Conservation (phyloP, 1,284 basidiomycete genomes). For the Trichosporon ovoides region DNA sequence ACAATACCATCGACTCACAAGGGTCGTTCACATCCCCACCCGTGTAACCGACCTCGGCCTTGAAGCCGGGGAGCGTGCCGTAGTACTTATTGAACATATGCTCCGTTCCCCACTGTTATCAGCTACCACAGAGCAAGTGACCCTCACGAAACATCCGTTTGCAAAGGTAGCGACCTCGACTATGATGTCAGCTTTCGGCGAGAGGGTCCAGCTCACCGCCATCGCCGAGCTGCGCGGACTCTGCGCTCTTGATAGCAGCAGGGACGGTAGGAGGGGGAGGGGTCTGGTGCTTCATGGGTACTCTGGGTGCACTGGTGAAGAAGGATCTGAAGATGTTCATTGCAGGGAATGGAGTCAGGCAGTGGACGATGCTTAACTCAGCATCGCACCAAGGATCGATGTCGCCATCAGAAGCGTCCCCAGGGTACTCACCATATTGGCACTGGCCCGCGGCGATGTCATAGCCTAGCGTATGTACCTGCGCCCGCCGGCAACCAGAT, state of each 20-base stretch:
- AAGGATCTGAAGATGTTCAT: slow-evolving; percentile 10
- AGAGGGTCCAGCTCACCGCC: slow-evolving; percentile 33
- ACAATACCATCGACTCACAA: slow-evolving; percentile 5
- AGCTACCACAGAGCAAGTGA: not conserved
- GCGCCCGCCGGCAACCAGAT: not conserved
- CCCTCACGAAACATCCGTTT: slow-evolving; percentile 58
- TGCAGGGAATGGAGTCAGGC: not conserved
- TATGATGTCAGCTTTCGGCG: slow-evolving; percentile 13
- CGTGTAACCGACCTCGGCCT: slow-evolving; percentile 72
- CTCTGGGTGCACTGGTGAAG: slow-evolving; percentile 5
- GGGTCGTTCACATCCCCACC: slow-evolving; percentile 58
- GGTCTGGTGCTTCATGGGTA: slow-evolving; percentile 27
- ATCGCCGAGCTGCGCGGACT: slow-evolving; percentile 34
- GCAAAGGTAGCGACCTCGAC: slow-evolving; percentile 72
- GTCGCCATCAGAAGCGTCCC: not conserved
- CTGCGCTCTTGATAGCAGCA: slow-evolving; percentile 43
- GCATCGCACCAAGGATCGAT: not conserved
- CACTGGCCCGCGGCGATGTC: no score
- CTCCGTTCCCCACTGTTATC: slow-evolving; percentile 66
- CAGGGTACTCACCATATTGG: no score
- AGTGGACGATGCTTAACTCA: slow-evolving; percentile 3
- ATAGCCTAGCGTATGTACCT: no score
- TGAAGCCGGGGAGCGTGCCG: slow-evolving; percentile 55
- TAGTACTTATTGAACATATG: slow-evolving; percentile 80
- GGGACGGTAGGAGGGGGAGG: slow-evolving; percentile 49